Evolutionary conservation across 2,329 filamentous ascomycete genomes (phyloP), one percentile per base, ranked within the genome.

Genomic region (Didymella sp.): DNA sequence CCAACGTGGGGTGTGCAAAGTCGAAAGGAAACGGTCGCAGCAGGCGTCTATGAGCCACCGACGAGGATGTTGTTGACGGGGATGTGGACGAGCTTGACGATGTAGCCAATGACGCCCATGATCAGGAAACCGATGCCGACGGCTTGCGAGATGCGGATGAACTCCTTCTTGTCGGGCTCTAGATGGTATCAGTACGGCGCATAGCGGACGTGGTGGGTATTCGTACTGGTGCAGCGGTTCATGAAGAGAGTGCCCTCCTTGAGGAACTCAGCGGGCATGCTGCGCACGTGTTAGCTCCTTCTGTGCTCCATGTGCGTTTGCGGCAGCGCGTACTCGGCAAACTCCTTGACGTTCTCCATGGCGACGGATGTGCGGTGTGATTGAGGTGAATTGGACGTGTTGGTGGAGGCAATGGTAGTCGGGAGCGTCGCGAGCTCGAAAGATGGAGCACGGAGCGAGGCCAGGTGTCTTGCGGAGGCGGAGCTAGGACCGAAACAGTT

Each of bases 261-360:
- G 64, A 77, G 66, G 64, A 77, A 77, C 71, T 77, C 73, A 49
- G 74, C 73, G 59, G 74, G 74, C 62, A 76, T 72, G 59, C 71
- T 76, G 63, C 50, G 61, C 46, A 22, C 19, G 28, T 52, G 62
- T 74, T 64, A 73, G 71, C 57, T 52, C 30, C 22, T 25, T 22
- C 24, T 27, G 31, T 37, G 22, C 33, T 17, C 44, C 13, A 21
- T 35, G 46, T 42, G 41, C 12, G 15, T 27, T 9, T 46, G 37
- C 13, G 51, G 40, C 25, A 30, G n/a, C 47, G 56, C 71, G 49
- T 74, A 73, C 73, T 91, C 88, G 73, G 89, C 83, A 70, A 91
- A 79, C 73, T 90, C 87, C 77, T 89, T 86, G 69, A 90, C 76
- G 76, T 88, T 84, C 75, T 89, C 88, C 76, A 86, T 83, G 85